Evolutionary conservation across 805 yeast species (phyloP), one percentile per base, ranked within the genome.

Genomic region (Saccharomycopsis olivae): DNA sequence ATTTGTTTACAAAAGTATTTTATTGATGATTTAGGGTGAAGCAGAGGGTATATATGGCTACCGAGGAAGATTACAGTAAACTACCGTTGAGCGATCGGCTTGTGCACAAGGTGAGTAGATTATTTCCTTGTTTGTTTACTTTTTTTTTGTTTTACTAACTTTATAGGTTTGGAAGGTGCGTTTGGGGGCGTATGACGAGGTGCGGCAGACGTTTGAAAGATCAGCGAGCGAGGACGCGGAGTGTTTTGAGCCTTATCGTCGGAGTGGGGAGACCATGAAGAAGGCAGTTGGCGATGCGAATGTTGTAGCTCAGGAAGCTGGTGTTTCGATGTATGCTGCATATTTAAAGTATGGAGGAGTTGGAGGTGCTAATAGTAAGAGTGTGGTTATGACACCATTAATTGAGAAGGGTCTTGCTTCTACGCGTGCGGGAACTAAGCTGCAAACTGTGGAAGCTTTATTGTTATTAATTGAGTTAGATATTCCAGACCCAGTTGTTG

Each of bases 221-320:
- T 70, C 84, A 1, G 65, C 75, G 2, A 64, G 66, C 46, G 77
- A 71, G 42, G 55, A 65, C n/a, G 85, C 75, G 48, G 66, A 60
- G 2, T 66, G 76, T 35, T 77, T 81, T 51, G 58, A 57, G 17
- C 62, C 62, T 3, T 74, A 70, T 53, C 54, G 73, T 44, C 53
- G 58, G 14, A 69, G 65, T 40, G 79, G 86, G 0, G 78, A 72
- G 8, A 38, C 69, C 2, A 63, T 78, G 51, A 75, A 71, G 49
- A 65, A 66, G 48, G 68, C 78, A 30, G 77, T 82, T 5, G 65
- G 73, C 2, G 98, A 92, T 55, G 57, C 79, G 24, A 92, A 92
- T 54, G 96, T 87, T 15, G 92, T 81, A 14, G 95, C 97, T 0
- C 95, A 87, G 48, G 97, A 92, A 53, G 63, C 79, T 1, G 97